Percentiles rank a stretch among this genome's conserved stretches.
These are phyloP conservation scores for Rosa lucieae DNA, from an alignment of 306 rosid species.

Conservation along the genomic window DNA sequence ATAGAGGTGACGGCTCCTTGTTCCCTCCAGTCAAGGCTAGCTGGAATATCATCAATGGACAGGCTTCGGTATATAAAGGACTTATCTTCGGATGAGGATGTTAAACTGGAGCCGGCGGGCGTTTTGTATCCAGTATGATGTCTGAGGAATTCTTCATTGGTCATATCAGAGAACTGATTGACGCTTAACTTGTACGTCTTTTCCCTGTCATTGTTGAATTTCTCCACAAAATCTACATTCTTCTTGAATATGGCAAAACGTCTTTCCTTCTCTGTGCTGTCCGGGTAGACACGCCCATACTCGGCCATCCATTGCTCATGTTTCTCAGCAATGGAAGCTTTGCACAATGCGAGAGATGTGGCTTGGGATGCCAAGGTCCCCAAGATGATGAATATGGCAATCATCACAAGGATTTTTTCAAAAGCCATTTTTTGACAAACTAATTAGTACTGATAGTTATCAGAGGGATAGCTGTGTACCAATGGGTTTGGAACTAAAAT, in stretches of 20 bases:
- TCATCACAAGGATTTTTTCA: too few species aligned
- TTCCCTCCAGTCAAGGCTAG: conserved; percentile 34
- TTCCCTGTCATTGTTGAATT: neutral
- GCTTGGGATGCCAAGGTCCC: too few species aligned
- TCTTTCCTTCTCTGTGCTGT: conserved; percentile 28
- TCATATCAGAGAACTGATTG: conserved; percentile 35
- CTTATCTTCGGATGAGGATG: too few species aligned
- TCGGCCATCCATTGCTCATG: conserved; percentile 30
- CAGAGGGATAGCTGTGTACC: too few species aligned
- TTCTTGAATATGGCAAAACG: conserved; percentile 32
- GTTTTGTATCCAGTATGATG: conserved; percentile 15
- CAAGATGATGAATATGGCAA: too few species aligned
- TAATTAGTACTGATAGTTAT: too few species aligned
- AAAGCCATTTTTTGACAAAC: too few species aligned
- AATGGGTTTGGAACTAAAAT: too few species aligned
- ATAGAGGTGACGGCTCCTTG: conserved; percentile 40
- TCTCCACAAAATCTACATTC: conserved; percentile 25
- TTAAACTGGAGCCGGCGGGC: too few species aligned
- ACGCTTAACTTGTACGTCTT: conserved; percentile 25
- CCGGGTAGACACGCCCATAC: conserved; percentile 18
- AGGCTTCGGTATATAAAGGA: neutral
- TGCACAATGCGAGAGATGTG: too few species aligned
- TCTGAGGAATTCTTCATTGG: conserved; percentile 26
- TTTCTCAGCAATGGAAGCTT: too few species aligned
- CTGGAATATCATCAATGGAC: conserved; percentile 10